A percentile compares a stretch with the other conserved stretches of the same genome.
Evolutionary conservation across 495 filamentous ascomycete genomes (phyloP).

Genomic region (Neurospora sp.): DNA sequence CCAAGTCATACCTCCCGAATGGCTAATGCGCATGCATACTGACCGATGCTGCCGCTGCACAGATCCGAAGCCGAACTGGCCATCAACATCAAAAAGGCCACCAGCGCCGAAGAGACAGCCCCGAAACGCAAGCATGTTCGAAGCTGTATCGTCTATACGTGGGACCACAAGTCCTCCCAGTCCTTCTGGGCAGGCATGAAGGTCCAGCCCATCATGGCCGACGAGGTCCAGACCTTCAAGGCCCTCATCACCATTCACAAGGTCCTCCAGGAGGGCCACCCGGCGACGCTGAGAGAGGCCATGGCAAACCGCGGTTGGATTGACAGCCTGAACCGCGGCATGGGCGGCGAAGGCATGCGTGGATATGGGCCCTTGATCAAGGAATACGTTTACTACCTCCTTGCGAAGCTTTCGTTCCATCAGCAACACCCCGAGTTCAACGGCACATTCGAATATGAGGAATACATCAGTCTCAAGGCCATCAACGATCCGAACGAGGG

Average conservation of each 20-base stretch:
- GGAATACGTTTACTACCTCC: constrained; percentile 91
- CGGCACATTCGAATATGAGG: constrained; percentile 97
- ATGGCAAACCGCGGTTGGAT: constrained; percentile 85
- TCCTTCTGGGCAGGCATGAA: constrained; percentile 99
- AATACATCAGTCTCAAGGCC: constrained; percentile 94
- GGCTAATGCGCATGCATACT: constrained; percentile 3
- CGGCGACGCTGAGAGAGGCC: constrained; percentile 75
- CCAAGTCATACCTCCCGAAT: not conserved
- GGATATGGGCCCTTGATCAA: constrained; percentile 87
- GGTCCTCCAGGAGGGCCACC: constrained; percentile 93
- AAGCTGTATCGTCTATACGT: constrained; percentile 96
- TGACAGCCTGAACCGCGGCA: constrained; percentile 79
- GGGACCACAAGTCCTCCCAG: constrained; percentile 95
- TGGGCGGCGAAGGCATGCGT: constrained; percentile 75
- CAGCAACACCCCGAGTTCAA: constrained; percentile 97
- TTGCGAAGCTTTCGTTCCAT: constrained; percentile 89
- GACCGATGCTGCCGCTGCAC: constrained; percentile 14
- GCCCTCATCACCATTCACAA: constrained; percentile 89
- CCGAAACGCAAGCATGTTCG: constrained; percentile 99
- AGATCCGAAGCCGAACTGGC: constrained; percentile 89
- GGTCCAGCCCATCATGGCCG: constrained; percentile 95
- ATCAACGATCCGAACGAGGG: constrained; percentile 99
- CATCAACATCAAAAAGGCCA: constrained; percentile 95
- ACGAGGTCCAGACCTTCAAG: constrained; percentile 92
- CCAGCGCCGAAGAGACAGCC: constrained; percentile 87